Conservation (phyloP, 2,329 filamentous ascomycete species). For the Chaetomiaceae sp. region DNA sequence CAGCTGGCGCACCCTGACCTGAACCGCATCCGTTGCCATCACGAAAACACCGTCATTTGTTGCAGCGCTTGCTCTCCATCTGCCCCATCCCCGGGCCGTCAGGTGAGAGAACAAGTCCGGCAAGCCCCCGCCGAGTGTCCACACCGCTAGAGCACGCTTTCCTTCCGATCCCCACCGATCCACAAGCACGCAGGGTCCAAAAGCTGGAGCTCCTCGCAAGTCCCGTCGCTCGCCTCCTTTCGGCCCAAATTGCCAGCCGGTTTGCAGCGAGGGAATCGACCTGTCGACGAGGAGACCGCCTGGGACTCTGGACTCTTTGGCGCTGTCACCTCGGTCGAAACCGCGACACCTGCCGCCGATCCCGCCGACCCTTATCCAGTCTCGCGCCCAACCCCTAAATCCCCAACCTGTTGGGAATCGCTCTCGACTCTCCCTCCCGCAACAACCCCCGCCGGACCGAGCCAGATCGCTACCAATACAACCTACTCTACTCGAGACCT, state of each 20-base stretch:
- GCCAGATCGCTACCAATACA: background rate
- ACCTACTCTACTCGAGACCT: too few relatives aligned
- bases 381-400: background rate
- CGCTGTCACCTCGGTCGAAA: background rate
- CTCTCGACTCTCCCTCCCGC: background rate
- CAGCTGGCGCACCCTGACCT: too few relatives aligned
- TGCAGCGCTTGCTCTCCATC: background rate
- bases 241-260: slow-evolving; percentile 3
- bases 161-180: slow-evolving; percentile 12
- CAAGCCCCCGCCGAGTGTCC: background rate
- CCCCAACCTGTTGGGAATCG: background rate
- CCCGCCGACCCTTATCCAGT: background rate
- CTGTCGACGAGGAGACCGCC: too few relatives aligned
- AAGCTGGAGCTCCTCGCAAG: background rate
- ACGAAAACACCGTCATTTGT: too few relatives aligned
- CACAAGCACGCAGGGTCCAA: slow-evolving; percentile 8
- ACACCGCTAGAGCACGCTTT: slow-evolving; percentile 13
- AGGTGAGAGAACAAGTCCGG: background rate
- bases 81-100: background rate
- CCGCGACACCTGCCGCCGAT: slow-evolving; percentile 8
- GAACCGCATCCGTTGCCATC: too few relatives aligned
- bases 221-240: background rate
- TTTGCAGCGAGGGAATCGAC: slow-evolving; percentile 1
- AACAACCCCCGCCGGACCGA: background rate
- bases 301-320: too few relatives aligned